phyloP scores from a whole-genome alignment of 176 grass and related monocot species.

The Hordeum vulgare region MorexV3_pseudomolecules_assembly NC_058519.1:477297229-477297728 shows the following conservation, averaged over 20 bases:
- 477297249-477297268: conserved; percentile 37
- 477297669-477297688: conserved; percentile 14
- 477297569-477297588: conserved; percentile 20
- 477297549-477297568: conserved; percentile 43
- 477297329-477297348: neutral
- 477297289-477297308: conserved; percentile 47
- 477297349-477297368: conserved; percentile 13
- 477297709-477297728: conserved; percentile 42
- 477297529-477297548: conserved; percentile 51
- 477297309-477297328: conserved; percentile 64
- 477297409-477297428: conserved; percentile 43
- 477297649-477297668: conserved; percentile 48
- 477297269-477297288: conserved; percentile 63
- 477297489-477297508: conserved; percentile 28
- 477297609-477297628: conserved; percentile 45
- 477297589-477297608: conserved; percentile 35
- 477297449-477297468: conserved; percentile 15
- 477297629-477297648: conserved; percentile 74
- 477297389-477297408: conserved; percentile 67
- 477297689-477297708: conserved; percentile 60
- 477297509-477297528: conserved; percentile 43
- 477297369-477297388: conserved; percentile 40
- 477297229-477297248: conserved; percentile 31
- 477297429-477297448: conserved; percentile 40
- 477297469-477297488: conserved; percentile 46